Evolutionary conservation across 306 rosid genomes (phyloP).

Genomic region (Gynostemma pentaphyllum): DNA sequence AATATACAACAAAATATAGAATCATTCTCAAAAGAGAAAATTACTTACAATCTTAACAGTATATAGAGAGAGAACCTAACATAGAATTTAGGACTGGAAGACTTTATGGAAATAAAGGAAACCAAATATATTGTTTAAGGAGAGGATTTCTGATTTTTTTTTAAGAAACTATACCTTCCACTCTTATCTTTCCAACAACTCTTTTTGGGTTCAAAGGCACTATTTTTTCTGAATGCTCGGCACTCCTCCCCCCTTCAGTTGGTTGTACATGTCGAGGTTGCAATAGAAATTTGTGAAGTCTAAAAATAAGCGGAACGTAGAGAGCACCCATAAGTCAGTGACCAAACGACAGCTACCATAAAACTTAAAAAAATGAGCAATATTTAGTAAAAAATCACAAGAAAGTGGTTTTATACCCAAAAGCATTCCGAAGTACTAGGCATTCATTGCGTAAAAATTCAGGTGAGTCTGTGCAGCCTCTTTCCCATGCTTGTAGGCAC

Average conservation of each 20-base stretch:
- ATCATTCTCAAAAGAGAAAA: background rate
- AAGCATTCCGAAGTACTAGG: conserved; percentile 72
- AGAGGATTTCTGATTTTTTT: background rate
- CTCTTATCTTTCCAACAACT: conserved; percentile 82
- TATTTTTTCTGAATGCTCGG: conserved; percentile 48
- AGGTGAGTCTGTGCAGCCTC: conserved; percentile 84
- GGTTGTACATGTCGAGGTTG: conserved; percentile 58
- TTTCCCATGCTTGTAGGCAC: conserved; percentile 89
- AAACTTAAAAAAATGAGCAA: conserved; percentile 1
- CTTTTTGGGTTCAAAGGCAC: conserved; percentile 44
- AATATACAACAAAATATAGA: background rate
- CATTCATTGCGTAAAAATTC: conserved; percentile 78
- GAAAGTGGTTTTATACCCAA: conserved; percentile 50
- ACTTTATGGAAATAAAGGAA: background rate
- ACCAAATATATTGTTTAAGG: background rate
- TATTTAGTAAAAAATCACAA: background rate
- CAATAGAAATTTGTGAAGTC: conserved; percentile 72
- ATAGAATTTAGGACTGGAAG: background rate
- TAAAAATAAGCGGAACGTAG: conserved; percentile 14
- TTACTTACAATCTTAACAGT: background rate
- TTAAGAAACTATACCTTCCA: conserved; percentile 52
- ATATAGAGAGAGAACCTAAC: background rate
- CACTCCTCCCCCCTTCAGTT: conserved; percentile 29
- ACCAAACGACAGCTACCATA: background rate
- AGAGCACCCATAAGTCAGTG: conserved; percentile 3